phyloP scores from a whole-genome alignment of 1,284 basidiomycete species.

The Dichomitus squalens region DNA sequence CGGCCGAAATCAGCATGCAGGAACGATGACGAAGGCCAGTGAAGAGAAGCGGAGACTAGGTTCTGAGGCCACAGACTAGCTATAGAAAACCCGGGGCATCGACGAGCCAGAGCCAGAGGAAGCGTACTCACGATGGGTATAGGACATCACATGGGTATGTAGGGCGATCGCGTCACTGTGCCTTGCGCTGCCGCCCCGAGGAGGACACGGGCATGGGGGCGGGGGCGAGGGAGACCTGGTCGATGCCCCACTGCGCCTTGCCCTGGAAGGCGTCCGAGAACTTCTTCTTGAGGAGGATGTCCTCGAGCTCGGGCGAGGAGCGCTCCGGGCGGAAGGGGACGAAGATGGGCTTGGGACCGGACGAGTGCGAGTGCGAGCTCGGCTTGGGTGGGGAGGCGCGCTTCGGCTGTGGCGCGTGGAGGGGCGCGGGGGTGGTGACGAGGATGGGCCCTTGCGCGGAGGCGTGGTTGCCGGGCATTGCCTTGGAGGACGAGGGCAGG shows the following conservation, averaged over 20 bases:
- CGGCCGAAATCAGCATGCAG: constrained; percentile 8
- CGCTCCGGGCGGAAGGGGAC: constrained; percentile 56
- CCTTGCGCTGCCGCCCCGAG: constrained; percentile 23
- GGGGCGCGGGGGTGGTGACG: constrained; percentile 20
- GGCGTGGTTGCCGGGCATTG: constrained; percentile 7
- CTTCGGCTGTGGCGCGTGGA: constrained; percentile 33
- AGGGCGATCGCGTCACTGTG: constrained; percentile 23
- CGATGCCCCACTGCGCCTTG: constrained; percentile 38
- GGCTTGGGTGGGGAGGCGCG: constrained; percentile 23
- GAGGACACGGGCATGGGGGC: constrained; percentile 8
- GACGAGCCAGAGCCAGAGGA: background rate
- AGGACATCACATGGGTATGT: constrained; percentile 28
- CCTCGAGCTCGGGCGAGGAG: constrained; percentile 57
- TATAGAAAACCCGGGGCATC: background rate
- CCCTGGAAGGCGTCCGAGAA: constrained; percentile 33
- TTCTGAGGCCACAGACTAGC: constrained; percentile 6
- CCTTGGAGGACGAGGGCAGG: constrained; percentile 34
- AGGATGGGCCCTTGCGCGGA: constrained; percentile 23
- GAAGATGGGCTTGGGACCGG: constrained; percentile 45
- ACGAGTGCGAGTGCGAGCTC: constrained; percentile 4
- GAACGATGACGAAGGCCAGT: constrained; percentile 2
- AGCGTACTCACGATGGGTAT: constrained; percentile 28
- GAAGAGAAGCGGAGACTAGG: constrained; percentile 10
- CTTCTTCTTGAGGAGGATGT: constrained; percentile 54
- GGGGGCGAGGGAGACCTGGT: constrained; percentile 26